These are phyloP conservation scores for Saccharomycopsis fodiens DNA, from an alignment of 805 yeast species.

Conservation along the genomic window DNA sequence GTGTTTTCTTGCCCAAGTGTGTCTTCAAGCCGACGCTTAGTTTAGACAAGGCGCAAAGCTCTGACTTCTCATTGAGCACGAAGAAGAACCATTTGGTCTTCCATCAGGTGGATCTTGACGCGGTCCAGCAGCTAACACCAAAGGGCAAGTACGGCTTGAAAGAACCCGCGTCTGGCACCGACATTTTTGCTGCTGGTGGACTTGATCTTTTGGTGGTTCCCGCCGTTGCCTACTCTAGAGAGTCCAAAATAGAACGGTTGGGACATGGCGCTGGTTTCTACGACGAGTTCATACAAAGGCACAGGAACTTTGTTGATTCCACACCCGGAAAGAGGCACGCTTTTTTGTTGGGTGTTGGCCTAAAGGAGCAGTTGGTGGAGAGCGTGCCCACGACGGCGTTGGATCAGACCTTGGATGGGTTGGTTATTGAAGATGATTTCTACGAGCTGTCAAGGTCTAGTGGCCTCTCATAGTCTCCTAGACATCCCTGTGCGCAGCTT, in stretches of 20 bases:
- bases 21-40: conserved; percentile 27
- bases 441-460: conserved; percentile 5
- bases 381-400: conserved; percentile 52
- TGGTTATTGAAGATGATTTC: conserved; percentile 36
- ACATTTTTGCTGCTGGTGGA: conserved; percentile 26
- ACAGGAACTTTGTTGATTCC: conserved; percentile 23
- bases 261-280: conserved; percentile 96
- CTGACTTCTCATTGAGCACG: conserved; percentile 8
- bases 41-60: conserved; percentile 28
- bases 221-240: conserved; percentile 67
- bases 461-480: too few relatives aligned
- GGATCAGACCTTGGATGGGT: conserved; percentile 51
- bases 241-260: conserved; percentile 40
- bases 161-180: conserved; percentile 49
- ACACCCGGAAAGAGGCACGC: conserved; percentile 29
- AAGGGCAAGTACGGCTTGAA: conserved; percentile 58
- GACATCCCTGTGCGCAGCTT: too few relatives aligned
- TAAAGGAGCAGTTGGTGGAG: conserved; percentile 52
- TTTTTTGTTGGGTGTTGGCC: conserved; percentile 52
- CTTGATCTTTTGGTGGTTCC: conserved; percentile 77
- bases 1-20: conserved; percentile 54
- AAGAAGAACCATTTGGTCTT: conserved; percentile 38
- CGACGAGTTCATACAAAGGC: conserved; percentile 62
- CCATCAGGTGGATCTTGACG: conserved; percentile 37
- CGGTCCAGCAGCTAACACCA: conserved; percentile 48